phyloP scores from a whole-genome alignment of 1,284 basidiomycete genomes.

The Ustilago lituana region DNA sequence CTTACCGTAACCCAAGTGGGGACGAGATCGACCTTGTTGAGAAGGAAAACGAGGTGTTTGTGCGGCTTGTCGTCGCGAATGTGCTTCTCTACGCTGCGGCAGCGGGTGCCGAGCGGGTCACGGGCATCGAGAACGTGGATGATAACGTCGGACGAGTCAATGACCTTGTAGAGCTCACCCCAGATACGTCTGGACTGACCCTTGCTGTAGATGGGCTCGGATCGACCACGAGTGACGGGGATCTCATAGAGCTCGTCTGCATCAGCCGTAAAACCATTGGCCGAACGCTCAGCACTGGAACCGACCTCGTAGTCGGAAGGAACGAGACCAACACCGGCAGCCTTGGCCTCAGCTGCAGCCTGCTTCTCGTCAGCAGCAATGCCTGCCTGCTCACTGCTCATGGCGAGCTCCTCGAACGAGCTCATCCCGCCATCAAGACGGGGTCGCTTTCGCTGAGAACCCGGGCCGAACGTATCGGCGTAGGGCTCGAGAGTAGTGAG shows the following conservation, averaged over 20 bases:
- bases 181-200: constrained; percentile 77
- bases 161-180: constrained; percentile 98
- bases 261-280: constrained; percentile 55
- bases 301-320: constrained; percentile 64
- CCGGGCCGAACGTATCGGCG: constrained; percentile 63
- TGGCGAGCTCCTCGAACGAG: constrained; percentile 64
- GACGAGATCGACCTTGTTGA: constrained; percentile 98
- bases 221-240: constrained; percentile 63
- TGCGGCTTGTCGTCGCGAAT: constrained; percentile 95
- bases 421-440: constrained; percentile 60
- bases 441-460: constrained; percentile 65
- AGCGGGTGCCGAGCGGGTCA: constrained; percentile 95
- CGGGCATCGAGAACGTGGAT: constrained; percentile 95
- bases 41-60: constrained; percentile 94
- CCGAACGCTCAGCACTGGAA: constrained; percentile 46
- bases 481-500: constrained; percentile 64
- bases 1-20: constrained; percentile 98
- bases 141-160: constrained; percentile 97
- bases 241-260: constrained; percentile 62
- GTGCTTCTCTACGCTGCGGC: constrained; percentile 92
- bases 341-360: constrained; percentile 53
- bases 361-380: constrained; percentile 54
- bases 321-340: constrained; percentile 59
- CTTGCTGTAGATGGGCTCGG: constrained; percentile 66
- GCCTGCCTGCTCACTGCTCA: constrained; percentile 51